phyloP scores from a whole-genome alignment of 2,329 filamentous ascomycete genomes.

The Mycogone perniciosa region DNA sequence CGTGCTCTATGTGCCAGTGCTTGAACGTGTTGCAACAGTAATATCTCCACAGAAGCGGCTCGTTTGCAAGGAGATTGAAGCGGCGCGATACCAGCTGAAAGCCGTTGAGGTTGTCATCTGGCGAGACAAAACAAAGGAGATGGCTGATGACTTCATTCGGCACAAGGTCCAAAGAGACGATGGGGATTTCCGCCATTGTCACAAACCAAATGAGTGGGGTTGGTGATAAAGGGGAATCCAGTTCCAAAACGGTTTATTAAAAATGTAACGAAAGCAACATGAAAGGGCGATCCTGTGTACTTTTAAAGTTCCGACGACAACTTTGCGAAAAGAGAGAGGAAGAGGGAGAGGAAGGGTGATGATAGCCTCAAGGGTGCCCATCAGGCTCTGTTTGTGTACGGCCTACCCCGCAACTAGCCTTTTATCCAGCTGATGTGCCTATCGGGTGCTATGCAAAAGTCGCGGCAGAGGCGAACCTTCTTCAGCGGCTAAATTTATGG shows the following conservation, averaged over 20 bases:
- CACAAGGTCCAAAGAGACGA: slow-evolving; percentile 41
- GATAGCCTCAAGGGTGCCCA: too few species aligned
- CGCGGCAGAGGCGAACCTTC: not conserved
- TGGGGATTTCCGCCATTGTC: slow-evolving; percentile 13
- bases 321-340: too few species aligned
- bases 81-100: slow-evolving; percentile 54
- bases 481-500: not conserved
- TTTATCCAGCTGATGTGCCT: not conserved
- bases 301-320: too few species aligned
- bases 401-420: slow-evolving; percentile 2
- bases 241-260: not conserved
- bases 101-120: slow-evolving; percentile 43
- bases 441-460: not conserved
- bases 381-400: not conserved
- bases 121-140: slow-evolving; percentile 61
- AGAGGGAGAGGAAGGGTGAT: too few species aligned
- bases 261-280: not conserved
- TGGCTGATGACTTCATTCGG: slow-evolving; percentile 82
- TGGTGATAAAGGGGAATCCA: too few species aligned
- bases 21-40: slow-evolving; percentile 64
- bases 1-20: slow-evolving; percentile 67
- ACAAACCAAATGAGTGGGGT: not conserved
- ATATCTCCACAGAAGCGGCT: slow-evolving; percentile 71
- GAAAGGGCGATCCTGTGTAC: too few species aligned
- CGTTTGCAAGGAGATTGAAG: slow-evolving; percentile 59